These are phyloP conservation scores for Tuber brumale DNA, from an alignment of 495 filamentous ascomycete species.

Conservation along the genomic window DNA sequence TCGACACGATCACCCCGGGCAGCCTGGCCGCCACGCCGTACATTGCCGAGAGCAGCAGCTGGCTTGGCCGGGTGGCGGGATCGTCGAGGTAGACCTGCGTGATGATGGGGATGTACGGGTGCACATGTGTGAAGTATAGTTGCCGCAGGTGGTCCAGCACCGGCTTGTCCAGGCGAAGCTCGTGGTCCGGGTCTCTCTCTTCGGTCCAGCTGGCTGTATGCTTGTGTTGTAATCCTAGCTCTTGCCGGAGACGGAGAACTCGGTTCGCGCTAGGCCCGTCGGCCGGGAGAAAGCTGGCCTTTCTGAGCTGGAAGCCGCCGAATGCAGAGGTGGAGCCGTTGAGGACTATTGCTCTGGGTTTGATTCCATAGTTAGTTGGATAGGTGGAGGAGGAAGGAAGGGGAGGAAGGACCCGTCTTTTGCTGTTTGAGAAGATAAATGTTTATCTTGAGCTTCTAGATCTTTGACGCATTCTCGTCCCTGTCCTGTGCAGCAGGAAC, in stretches of 20 bases:
- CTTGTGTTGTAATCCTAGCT: constrained; percentile 27
- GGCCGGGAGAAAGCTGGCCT: constrained; percentile 19
- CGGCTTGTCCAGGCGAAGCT: constrained; percentile 27
- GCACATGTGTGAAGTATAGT: constrained; percentile 24
- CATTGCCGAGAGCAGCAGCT: constrained; percentile 32
- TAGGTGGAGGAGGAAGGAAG: neutral
- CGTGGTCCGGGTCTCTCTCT: constrained; percentile 18
- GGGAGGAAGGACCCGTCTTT: constrained; percentile 28
- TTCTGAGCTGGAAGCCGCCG: constrained; percentile 29
- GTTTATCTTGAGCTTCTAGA: constrained; percentile 20
- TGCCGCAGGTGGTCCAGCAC: constrained; percentile 18
- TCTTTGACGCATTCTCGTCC: constrained; percentile 31
- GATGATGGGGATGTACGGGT: constrained; percentile 37
- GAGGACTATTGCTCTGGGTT: constrained; percentile 24
- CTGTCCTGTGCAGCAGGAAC: constrained; percentile 30
- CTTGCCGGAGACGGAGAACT: constrained; percentile 27
- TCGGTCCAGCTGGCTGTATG: constrained; percentile 23
- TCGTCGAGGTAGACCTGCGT: constrained; percentile 22
- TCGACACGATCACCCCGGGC: constrained; percentile 34
- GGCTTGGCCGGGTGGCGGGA: neutral
- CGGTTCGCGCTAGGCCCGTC: constrained; percentile 23
- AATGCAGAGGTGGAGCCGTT: constrained; percentile 31
- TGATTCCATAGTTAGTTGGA: neutral
- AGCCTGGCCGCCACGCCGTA: constrained; percentile 32
- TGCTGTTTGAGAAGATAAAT: constrained; percentile 20